Base-by-base conservation (phyloP, 805 yeast genomes). In the Trichomonascus vanleenenianus region DNA sequence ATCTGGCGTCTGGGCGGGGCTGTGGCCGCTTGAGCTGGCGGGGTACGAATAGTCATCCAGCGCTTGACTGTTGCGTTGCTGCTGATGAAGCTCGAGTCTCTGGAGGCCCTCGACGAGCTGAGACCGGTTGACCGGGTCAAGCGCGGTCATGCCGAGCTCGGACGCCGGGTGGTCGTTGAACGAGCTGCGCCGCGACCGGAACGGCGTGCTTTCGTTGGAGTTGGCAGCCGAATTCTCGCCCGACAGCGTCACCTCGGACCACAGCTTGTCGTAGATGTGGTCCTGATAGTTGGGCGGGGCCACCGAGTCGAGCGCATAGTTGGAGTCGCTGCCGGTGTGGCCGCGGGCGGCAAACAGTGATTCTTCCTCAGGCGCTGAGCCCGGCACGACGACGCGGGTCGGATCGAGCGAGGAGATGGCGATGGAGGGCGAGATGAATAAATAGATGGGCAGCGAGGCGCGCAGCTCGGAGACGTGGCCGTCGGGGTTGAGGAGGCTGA, bases 381-480 rank as follows among this genome's bases (percentile, higher is more conserved):
- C 54, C 11, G 56, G 49, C 12, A 38, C 35, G 3, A 30, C 27
- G 10, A 50, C 22, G 16, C 40, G 42, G 3, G 55, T 50, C n/a
- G 56, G 55, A 44, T 55, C 50, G 62, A 68, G 36, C 2, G 83
- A 81, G 14, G 76, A 69, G 14, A 91, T 71, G 0, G 91, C 76
- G 3, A 93, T 84, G 61, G 85, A 84, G 5, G 97, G 97, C 3
- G 83, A 76, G 20, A 87, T 81, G 62, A 83, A 85, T 30, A 86
- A 62, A 25, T 73, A 75, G 3, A 91, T 71, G 0, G 97, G 97
- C 51, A 91, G 68, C 0, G 96, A 83, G 0, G 97, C 97, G 30
- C 97, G 72, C 42, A 91, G 70, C 62, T 89, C 97, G 0, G 96
- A 86, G 2, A 83, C 80, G 59, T 91, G 97, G 2, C 96, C 96